Percentiles rank a stretch among this genome's conserved stretches.
Evolutionary conservation across 1,284 basidiomycete species (phyloP).

Genomic region (Erythrobasidium hasegawianum): DNA sequence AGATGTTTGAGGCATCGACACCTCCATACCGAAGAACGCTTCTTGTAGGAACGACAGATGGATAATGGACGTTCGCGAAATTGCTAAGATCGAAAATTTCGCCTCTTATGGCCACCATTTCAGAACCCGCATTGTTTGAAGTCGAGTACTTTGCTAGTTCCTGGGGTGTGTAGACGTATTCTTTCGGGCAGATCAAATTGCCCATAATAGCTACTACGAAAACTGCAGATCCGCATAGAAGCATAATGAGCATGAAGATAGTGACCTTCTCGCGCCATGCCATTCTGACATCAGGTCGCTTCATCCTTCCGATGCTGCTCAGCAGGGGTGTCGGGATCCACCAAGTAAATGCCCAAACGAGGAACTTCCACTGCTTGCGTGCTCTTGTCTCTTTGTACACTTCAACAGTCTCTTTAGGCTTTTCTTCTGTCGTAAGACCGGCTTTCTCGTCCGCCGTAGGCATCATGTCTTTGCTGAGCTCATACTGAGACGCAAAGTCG

Average conservation of each 20-base stretch:
- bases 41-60: constrained; percentile 69
- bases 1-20: constrained; percentile 67
- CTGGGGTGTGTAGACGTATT: constrained; percentile 77
- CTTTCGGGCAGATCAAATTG: constrained; percentile 83
- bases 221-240: constrained; percentile 77
- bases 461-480: constrained; percentile 5
- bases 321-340: constrained; percentile 78
- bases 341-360: constrained; percentile 88
- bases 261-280: constrained; percentile 98
- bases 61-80: constrained; percentile 42
- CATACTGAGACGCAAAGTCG: constrained; percentile 47
- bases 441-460: constrained; percentile 6
- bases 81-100: constrained; percentile 78
- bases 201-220: constrained; percentile 92
- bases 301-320: constrained; percentile 76
- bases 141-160: constrained; percentile 73
- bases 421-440: constrained; percentile 65
- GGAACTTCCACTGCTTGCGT: constrained; percentile 77
- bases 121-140: constrained; percentile 63
- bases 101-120: constrained; percentile 78
- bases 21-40: constrained; percentile 80
- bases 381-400: constrained; percentile 74
- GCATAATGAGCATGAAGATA: constrained; percentile 94
- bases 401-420: constrained; percentile 82
- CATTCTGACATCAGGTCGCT: constrained; percentile 86